Conservation (phyloP, 1,284 basidiomycete genomes). For the Anthracocystis walkeri region DNA sequence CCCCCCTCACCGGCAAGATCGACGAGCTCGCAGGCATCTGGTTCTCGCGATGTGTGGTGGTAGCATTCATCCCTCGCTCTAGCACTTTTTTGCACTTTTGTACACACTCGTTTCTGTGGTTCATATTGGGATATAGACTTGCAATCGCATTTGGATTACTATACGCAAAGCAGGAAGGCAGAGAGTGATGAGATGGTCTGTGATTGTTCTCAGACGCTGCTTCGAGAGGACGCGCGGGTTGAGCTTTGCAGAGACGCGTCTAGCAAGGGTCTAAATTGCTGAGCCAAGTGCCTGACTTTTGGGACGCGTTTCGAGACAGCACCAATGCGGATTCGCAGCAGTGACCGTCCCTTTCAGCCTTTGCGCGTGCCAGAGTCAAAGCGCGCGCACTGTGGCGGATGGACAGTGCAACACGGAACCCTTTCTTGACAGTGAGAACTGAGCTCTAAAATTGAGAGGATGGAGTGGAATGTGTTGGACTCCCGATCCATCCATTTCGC, state of each 20-base stretch:
- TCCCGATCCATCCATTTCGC: slow-evolving; percentile 3
- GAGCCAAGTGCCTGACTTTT: not conserved
- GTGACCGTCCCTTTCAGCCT: not conserved
- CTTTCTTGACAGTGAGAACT: not conserved
- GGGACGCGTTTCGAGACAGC: slow-evolving; percentile 1
- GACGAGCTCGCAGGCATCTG: slow-evolving; percentile 14
- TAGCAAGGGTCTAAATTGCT: slow-evolving; percentile 7
- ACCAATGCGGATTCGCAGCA: slow-evolving; percentile 7
- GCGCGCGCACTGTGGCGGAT: slow-evolving; percentile 11
- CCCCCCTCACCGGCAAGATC: slow-evolving; percentile 28
- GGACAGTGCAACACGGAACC: not conserved
- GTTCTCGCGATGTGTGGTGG: slow-evolving; percentile 37
- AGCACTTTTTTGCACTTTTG: not conserved
- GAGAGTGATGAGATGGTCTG: not conserved
- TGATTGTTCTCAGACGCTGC: not conserved
- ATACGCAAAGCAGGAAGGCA: no score
- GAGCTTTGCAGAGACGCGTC: slow-evolving; percentile 4
- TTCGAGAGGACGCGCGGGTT: not conserved
- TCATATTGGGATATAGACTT: not conserved
- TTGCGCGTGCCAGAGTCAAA: not conserved
- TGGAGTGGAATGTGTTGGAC: not conserved
- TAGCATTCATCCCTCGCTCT: not conserved
- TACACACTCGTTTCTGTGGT: slow-evolving; percentile 4
- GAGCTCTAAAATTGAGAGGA: slow-evolving; percentile 27
- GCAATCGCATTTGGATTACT: not conserved